These are phyloP conservation scores for Elongisporangium undulatum DNA, from an alignment of 352 stramenopile species.

Conservation along the genomic window DNA sequence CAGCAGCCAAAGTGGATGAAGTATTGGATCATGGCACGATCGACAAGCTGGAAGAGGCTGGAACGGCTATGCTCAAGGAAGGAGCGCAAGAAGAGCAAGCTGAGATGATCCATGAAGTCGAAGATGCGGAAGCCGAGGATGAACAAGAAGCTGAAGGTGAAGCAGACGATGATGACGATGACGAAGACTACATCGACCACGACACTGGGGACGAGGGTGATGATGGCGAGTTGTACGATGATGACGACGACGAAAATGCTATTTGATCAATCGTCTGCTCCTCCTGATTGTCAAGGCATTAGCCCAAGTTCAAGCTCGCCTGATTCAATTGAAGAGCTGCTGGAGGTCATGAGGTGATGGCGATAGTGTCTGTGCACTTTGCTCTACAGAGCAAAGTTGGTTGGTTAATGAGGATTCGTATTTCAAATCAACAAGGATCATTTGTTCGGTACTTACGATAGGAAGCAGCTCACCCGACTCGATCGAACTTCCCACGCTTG, in stretches of 20 bases:
- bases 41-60: slow-evolving; percentile 17
- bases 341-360: slow-evolving; percentile 11
- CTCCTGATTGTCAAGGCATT: not conserved
- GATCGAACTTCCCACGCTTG: slow-evolving; percentile 27
- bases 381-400: slow-evolving; percentile 5
- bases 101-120: not conserved
- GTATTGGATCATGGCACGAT: slow-evolving; percentile 29
- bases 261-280: no score
- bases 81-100: slow-evolving; percentile 1
- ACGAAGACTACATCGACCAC: not conserved
- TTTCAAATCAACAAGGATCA: slow-evolving; percentile 2
- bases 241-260: no score
- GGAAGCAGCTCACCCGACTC: slow-evolving; percentile 53
- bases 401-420: no score
- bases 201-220: no score
- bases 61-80: no score
- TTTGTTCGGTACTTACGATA: slow-evolving; percentile 17
- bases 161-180: slow-evolving; percentile 5
- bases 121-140: slow-evolving; percentile 5
- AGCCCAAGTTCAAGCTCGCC: slow-evolving; percentile 27
- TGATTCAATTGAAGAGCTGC: slow-evolving; percentile 28
- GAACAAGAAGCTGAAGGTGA: slow-evolving; percentile 4
- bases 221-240: no score
- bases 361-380: slow-evolving; percentile 12
- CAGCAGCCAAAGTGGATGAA: slow-evolving; percentile 35